phyloP scores from a whole-genome alignment of 2,329 filamentous ascomycete species.

The Talaromyces verruculosus region DNA sequence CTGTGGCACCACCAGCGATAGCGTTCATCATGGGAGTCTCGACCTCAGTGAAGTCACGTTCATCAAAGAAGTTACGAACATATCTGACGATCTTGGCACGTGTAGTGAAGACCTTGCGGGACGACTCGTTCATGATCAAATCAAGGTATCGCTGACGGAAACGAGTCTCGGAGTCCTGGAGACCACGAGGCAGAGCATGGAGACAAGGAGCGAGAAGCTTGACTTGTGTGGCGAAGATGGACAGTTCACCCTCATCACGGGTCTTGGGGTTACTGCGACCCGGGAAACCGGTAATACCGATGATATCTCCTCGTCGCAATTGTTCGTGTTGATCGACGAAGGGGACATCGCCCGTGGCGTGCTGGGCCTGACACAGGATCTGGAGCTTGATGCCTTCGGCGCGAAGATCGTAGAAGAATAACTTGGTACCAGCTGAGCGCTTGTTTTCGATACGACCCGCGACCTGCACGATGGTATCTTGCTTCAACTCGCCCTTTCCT shows the following conservation, averaged over 20 bases:
- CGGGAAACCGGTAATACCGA: constrained; percentile 81
- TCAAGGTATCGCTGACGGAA: constrained; percentile 94
- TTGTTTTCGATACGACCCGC: constrained; percentile 89
- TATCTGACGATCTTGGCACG: constrained; percentile 85
- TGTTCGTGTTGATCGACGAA: constrained; percentile 90
- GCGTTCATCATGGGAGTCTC: constrained; percentile 98
- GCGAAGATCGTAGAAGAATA: constrained; percentile 87
- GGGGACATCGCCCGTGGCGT: constrained; percentile 65
- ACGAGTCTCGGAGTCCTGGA: constrained; percentile 92
- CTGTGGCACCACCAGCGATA: constrained; percentile 92
- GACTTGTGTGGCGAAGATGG: constrained; percentile 86
- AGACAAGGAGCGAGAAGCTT: constrained; percentile 85
- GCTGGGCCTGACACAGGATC: constrained; percentile 86
- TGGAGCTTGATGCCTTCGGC: constrained; percentile 77
- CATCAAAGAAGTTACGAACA: constrained; percentile 85
- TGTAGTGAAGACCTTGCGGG: constrained; percentile 78
- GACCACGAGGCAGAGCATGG: constrained; percentile 86
- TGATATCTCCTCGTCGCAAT: constrained; percentile 86
- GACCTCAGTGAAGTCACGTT: constrained; percentile 85
- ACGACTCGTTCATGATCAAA: constrained; percentile 91
- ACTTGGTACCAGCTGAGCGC: constrained; percentile 76
- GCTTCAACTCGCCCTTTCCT: constrained; percentile 81
- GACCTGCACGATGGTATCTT: constrained; percentile 72
- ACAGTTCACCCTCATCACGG: constrained; percentile 84
- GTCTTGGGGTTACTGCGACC: constrained; percentile 87